Conservation (phyloP, 1,139 yeast species). For the Blastobotrys aristatus region DNA sequence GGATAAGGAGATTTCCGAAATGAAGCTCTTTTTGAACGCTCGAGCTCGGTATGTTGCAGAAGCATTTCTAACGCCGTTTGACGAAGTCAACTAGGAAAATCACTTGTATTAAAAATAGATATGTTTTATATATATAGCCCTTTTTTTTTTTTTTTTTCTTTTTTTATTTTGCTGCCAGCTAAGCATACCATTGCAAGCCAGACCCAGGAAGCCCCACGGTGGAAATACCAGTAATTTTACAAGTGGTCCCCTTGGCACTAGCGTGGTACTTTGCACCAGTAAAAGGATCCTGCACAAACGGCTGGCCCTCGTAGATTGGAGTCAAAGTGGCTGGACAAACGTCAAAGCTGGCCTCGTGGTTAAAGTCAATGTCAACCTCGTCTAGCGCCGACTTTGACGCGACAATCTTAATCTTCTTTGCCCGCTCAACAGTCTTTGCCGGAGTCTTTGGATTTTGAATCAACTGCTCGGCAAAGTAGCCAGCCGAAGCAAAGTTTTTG, state of each 20-base stretch:
- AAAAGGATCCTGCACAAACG: conserved; percentile 70
- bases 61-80: conserved; percentile 60
- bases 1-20: conserved; percentile 96
- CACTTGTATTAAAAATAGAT: not conserved
- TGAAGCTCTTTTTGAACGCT: conserved; percentile 94
- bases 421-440: conserved; percentile 65
- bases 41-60: conserved; percentile 98
- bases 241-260: conserved; percentile 70
- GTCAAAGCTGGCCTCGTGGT: conserved; percentile 85
- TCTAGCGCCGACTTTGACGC: conserved; percentile 80
- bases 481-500: conserved; percentile 83
- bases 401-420: conserved; percentile 70
- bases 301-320: conserved; percentile 79
- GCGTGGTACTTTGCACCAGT: conserved; percentile 86
- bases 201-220: conserved; percentile 93
- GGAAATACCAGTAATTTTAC: conserved; percentile 72
- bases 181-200: conserved; percentile 53
- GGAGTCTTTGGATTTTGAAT: conserved; percentile 31
- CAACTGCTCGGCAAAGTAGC: conserved; percentile 83
- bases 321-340: conserved; percentile 84
- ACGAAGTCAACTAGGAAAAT: conserved; percentile 1
- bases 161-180: not conserved
- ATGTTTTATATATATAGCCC: not conserved
- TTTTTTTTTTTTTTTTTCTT: not conserved
- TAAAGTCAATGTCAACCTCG: conserved; percentile 85